phyloP scores from a whole-genome alignment of 345 rosid species.

The Populus tremula region DNA sequence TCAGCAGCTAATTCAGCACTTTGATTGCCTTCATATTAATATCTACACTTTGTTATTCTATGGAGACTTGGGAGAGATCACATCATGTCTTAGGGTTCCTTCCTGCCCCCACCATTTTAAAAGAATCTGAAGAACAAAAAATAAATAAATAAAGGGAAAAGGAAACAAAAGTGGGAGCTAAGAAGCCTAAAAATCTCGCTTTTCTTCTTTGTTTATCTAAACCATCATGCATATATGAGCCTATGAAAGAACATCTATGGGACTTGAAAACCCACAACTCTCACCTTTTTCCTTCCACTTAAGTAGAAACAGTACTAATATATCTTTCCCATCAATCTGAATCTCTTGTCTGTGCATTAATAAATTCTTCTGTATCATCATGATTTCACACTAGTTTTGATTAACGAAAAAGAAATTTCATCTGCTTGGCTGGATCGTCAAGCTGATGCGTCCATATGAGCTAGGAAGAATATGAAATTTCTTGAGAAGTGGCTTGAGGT shows the following conservation, averaged over 20 bases:
- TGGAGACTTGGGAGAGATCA: not conserved
- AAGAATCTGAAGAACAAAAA: not conserved
- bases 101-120: conserved; percentile 4
- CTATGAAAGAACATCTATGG: too few relatives aligned
- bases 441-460: conserved; percentile 4
- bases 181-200: conserved; percentile 12
- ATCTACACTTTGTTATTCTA: not conserved
- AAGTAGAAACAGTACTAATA: not conserved
- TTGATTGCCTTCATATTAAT: not conserved
- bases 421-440: conserved; percentile 4
- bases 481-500: not conserved
- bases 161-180: not conserved
- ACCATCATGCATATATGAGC: not conserved
- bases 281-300: not conserved
- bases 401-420: not conserved
- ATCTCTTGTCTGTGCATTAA: not conserved
- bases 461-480: conserved; percentile 11
- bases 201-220: conserved; percentile 4
- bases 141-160: not conserved
- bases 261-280: not conserved
- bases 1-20: too few relatives aligned
- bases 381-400: not conserved
- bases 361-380: not conserved
- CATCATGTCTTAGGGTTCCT: not conserved
- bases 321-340: not conserved